Evolutionary conservation across 2,329 filamentous ascomycete species (phyloP).

Genomic region (Colletotrichum echinochloae): DNA sequence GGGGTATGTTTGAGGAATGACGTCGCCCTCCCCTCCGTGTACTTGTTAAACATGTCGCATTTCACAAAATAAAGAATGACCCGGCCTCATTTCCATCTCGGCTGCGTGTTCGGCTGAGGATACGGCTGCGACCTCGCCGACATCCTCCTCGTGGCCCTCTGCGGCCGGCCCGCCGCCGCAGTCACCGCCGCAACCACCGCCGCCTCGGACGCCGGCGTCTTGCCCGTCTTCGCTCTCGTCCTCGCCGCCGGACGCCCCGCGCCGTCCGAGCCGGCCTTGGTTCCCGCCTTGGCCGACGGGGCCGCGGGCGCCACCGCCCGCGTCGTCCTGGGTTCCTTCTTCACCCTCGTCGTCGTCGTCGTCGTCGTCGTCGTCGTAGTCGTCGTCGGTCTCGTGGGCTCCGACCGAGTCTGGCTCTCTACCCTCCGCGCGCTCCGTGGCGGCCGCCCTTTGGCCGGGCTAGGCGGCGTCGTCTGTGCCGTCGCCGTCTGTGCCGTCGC

Average conservation of each 20-base stretch:
- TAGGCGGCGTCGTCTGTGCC: not conserved
- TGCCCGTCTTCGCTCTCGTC: conserved; percentile 4
- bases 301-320: not conserved
- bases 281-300: not conserved
- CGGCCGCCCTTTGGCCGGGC: not conserved
- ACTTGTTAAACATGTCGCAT: not conserved
- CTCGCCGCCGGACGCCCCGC: conserved; percentile 2
- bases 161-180: conserved; percentile 21
- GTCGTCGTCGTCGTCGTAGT: not conserved
- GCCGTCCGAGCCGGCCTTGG: conserved; percentile 1
- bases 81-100: conserved; percentile 22
- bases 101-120: conserved; percentile 19
- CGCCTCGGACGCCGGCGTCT: not conserved
- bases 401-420: conserved; percentile 33
- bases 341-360: conserved; percentile 8
- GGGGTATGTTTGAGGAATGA: not conserved
- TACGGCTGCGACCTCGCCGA: conserved; percentile 30
- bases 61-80: not conserved
- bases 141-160: conserved; percentile 23
- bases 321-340: conserved; percentile 24
- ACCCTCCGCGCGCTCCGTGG: conserved; percentile 24
- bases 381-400: conserved; percentile 17
- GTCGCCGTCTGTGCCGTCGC: conserved; percentile 1
- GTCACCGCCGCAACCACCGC: conserved; percentile 1
- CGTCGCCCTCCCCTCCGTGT: not conserved